Evolutionary conservation across 257 asterid species (phyloP).

Genomic region (Nicotiana undulata): DNA sequence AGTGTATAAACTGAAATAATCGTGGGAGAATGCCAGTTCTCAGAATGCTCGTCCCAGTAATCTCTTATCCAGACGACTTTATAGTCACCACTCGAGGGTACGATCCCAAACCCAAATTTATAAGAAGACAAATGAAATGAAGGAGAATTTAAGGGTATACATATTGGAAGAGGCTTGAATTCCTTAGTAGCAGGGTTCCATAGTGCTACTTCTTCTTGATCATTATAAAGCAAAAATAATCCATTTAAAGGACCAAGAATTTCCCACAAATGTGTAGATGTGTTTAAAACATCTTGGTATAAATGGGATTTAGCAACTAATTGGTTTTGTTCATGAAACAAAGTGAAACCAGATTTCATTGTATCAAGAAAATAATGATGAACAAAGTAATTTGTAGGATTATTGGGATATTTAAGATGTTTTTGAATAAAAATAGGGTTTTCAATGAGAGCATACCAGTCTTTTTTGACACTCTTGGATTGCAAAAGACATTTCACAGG

Average conservation of each 20-base stretch:
- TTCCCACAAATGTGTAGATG: constrained; percentile 11
- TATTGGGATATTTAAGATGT: constrained; percentile 22
- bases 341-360: constrained; percentile 20
- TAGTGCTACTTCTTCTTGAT: constrained; percentile 17
- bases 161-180: constrained; percentile 29
- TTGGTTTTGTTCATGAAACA: constrained; percentile 10
- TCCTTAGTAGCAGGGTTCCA: constrained; percentile 40
- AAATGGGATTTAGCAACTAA: constrained; percentile 2
- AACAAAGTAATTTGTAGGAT: constrained; percentile 22
- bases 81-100: constrained; percentile 21
- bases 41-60: constrained; percentile 17
- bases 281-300: constrained; percentile 6
- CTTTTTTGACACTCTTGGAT: constrained; percentile 31
- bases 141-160: constrained; percentile 13
- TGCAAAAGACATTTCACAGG: constrained; percentile 25
- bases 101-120: constrained; percentile 36
- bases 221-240: constrained; percentile 19
- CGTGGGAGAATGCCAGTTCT: constrained; percentile 10
- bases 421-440: constrained; percentile 22
- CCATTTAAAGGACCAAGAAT: constrained; percentile 41
- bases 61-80: constrained; percentile 30
- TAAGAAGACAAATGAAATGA: constrained; percentile 8
- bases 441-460: constrained; percentile 33
- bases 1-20: constrained; percentile 30
- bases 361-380: constrained; percentile 21